Conservation (phyloP, 202 grass and related monocot species). For the Panicum virgatum region DNA sequence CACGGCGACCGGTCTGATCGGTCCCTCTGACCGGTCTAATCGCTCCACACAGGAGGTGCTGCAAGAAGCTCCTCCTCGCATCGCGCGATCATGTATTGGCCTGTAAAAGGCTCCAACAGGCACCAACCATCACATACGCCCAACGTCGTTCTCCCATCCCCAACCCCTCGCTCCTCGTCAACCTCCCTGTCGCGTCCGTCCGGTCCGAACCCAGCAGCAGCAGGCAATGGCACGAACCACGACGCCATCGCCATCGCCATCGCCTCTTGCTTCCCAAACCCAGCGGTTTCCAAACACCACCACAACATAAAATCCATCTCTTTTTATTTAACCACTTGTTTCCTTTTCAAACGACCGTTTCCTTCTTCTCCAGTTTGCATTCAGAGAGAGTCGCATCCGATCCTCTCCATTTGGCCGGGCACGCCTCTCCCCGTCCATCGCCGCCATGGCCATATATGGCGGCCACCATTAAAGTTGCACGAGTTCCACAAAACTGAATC, state of each 20-base stretch:
- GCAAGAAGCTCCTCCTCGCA: no score
- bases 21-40: no score
- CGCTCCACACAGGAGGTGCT: no score
- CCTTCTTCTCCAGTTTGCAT: not conserved
- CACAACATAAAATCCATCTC: not conserved
- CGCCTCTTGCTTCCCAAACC: not conserved
- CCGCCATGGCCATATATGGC: not conserved
- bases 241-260: not conserved
- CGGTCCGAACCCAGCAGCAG: no score
- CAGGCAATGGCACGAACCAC: not conserved
- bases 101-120: no score
- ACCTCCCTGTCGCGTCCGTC: no score
- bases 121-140: no score
- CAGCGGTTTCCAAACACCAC: constrained; percentile 16
- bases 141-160: no score
- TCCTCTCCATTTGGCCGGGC: not conserved
- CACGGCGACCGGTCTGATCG: no score
- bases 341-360: not conserved
- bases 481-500: not conserved
- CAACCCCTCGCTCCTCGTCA: no score
- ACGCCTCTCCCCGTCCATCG: not conserved
- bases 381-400: not conserved
- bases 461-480: not conserved
- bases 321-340: not conserved
- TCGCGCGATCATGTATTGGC: no score